phyloP scores from a whole-genome alignment of 2,329 filamentous ascomycete genomes.

The Penicillium sp. region DNA sequence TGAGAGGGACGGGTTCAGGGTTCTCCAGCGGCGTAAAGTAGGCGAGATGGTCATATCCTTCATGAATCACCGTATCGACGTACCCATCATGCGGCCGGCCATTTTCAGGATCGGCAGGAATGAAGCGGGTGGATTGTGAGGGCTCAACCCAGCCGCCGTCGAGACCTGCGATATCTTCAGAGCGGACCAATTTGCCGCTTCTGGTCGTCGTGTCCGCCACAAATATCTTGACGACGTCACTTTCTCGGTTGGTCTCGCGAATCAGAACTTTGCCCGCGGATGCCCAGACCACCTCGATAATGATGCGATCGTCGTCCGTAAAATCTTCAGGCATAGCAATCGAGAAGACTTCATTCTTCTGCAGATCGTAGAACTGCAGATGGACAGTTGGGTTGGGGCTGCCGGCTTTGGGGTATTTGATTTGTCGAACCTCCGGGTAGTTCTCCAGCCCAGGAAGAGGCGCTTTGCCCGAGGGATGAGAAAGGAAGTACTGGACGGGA shows the following conservation, averaged over 20 bases:
- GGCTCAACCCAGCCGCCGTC: constrained; percentile 98
- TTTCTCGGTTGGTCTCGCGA: constrained; percentile 90
- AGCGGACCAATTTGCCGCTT: constrained; percentile 73
- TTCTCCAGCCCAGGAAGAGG: constrained; percentile 71
- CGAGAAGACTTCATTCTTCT: constrained; percentile 71
- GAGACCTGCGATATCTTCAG: constrained; percentile 73
- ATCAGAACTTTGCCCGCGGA: constrained; percentile 75
- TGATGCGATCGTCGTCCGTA: constrained; percentile 74
- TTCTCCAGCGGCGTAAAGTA: constrained; percentile 90
- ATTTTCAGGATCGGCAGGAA: constrained; percentile 76
- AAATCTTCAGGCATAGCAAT: constrained; percentile 78
- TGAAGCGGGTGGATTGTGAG: constrained; percentile 76
- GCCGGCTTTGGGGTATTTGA: constrained; percentile 97
- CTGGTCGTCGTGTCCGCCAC: constrained; percentile 74
- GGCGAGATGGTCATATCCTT: constrained; percentile 84
- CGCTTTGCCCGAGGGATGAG: constrained; percentile 71
- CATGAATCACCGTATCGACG: constrained; percentile 81
- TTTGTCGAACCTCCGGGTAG: constrained; percentile 84
- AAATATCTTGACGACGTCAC: constrained; percentile 82
- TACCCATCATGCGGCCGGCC: constrained; percentile 83
- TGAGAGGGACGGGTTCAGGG: constrained; percentile 77
- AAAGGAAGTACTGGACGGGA: constrained; percentile 89
- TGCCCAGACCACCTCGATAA: constrained; percentile 91
- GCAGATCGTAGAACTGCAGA: constrained; percentile 82
- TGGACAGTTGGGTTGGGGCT: constrained; percentile 89